phyloP scores from a whole-genome alignment of 2,329 filamentous ascomycete genomes.

The Epichloe sylvatica region DNA sequence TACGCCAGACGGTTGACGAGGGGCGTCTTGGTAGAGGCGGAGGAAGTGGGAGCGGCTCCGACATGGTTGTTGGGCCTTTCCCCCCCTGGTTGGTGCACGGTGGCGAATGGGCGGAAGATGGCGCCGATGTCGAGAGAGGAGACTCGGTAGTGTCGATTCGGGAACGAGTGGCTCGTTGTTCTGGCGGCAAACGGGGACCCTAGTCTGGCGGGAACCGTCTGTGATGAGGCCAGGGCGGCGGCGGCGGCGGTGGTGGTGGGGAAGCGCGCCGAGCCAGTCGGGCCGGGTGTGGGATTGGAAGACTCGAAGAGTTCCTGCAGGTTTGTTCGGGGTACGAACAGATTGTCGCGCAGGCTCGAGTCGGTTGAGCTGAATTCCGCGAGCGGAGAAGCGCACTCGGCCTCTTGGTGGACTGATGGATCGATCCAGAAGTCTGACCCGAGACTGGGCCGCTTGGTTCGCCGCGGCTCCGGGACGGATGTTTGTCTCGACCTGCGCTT shows the following conservation, averaged over 20 bases:
- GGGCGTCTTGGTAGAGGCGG: constrained; percentile 26
- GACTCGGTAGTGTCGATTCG: constrained; percentile 39
- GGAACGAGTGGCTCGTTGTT: constrained; percentile 43
- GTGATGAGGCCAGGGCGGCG: constrained; percentile 13
- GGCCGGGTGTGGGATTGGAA: constrained; percentile 9
- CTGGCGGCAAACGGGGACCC: constrained; percentile 44
- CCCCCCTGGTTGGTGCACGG: constrained; percentile 30
- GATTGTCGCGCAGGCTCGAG: constrained; percentile 20
- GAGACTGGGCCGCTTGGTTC: constrained; percentile 38
- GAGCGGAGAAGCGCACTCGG: constrained; percentile 11
- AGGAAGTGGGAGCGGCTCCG: constrained; percentile 5
- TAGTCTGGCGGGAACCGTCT: constrained; percentile 32
- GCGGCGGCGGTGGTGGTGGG: not conserved
- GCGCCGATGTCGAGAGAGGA: constrained; percentile 30
- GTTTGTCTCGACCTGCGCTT: constrained; percentile 38
- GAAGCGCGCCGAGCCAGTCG: not conserved
- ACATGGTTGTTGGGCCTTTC: constrained; percentile 6
- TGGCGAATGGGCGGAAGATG: constrained; percentile 40
- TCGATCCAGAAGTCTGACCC: constrained; percentile 40
- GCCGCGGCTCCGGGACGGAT: constrained; percentile 31
- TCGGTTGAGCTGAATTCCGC: constrained; percentile 22
- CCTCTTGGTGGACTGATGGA: constrained; percentile 19
- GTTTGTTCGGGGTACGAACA: constrained; percentile 29
- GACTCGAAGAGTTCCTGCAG: constrained; percentile 27
- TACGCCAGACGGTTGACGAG: constrained; percentile 41